phyloP scores from a whole-genome alignment of 2,329 filamentous ascomycete species.

The Fusarium kyushuense region DNA sequence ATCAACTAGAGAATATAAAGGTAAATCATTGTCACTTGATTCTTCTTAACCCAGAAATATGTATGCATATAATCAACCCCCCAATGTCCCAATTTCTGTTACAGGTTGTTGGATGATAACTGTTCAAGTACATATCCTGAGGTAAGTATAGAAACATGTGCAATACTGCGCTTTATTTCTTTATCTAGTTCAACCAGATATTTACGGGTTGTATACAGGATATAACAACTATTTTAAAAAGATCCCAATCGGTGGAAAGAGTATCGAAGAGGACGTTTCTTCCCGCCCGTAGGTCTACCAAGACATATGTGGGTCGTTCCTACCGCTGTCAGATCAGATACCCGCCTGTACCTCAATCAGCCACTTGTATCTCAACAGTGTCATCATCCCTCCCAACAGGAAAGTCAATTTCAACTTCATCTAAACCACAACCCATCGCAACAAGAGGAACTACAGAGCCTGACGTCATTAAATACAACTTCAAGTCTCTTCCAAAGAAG shows the following conservation, averaged over 20 bases:
- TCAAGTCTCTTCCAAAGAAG: background rate
- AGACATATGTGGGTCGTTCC: conserved; percentile 25
- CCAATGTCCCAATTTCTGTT: background rate
- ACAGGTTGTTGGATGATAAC: background rate
- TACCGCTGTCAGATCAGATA: conserved; percentile 13
- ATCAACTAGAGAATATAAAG: background rate
- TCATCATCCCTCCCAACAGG: conserved; percentile 11
- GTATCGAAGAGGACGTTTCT: background rate
- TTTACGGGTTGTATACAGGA: background rate
- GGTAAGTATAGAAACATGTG: background rate
- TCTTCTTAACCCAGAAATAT: background rate
- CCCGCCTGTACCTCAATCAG: conserved; percentile 5
- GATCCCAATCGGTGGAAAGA: background rate
- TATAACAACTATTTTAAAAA: background rate
- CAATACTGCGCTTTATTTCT: no score
- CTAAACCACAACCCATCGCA: background rate
- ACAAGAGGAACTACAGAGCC: background rate
- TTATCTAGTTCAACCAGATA: no score
- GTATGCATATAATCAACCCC: background rate
- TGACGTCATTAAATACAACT: background rate
- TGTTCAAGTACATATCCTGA: no score
- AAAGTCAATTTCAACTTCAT: conserved; percentile 39
- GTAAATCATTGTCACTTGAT: background rate
- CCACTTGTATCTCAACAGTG: conserved; percentile 7
- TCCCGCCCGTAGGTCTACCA: background rate